A percentile compares a stretch with the other conserved stretches of the same genome.
These are phyloP conservation scores for Raddia guianensis DNA, from an alignment of 176 grass and related monocot genomes.

Conservation along the genomic window DNA sequence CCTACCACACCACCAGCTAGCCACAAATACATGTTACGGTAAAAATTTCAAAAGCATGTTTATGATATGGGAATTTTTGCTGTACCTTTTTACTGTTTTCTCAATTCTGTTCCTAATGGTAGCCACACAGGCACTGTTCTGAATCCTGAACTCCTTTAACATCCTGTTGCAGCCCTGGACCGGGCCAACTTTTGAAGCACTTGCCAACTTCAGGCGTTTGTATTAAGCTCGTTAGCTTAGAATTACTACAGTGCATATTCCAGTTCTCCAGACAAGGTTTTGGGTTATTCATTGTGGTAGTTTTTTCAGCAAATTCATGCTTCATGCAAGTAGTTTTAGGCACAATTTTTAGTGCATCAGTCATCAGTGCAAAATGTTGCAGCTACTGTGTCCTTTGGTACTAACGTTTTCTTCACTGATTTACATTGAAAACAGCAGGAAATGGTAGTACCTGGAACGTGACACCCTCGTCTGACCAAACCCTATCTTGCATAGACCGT, in stretches of 20 bases:
- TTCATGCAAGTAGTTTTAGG: not conserved
- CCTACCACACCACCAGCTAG: too few relatives aligned
- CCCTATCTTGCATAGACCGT: conserved; percentile 60
- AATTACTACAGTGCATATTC: not conserved
- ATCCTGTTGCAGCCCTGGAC: not conserved
- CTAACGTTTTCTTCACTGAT: not conserved
- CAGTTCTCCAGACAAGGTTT: not conserved
- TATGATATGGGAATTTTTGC: too few relatives aligned
- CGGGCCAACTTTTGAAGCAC: not conserved
- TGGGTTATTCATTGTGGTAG: too few relatives aligned
- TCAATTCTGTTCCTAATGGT: not conserved
- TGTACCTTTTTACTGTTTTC: not conserved
- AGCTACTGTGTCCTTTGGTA: not conserved
- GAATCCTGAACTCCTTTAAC: not conserved
- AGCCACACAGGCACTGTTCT: not conserved
- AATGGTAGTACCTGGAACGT: conserved; percentile 69
- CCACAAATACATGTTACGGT: too few relatives aligned
- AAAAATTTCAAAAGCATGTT: too few relatives aligned
- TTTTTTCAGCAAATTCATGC: not conserved
- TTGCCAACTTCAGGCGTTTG: not conserved
- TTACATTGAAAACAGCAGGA: not conserved
- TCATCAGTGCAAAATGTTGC: too few relatives aligned
- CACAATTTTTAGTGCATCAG: not conserved
- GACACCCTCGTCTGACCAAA: conserved; percentile 62
- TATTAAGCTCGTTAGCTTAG: not conserved